These are phyloP conservation scores for Auriculariales sp. DNA, from an alignment of 768 basidiomycete genomes.

Conservation along the genomic window DNA sequence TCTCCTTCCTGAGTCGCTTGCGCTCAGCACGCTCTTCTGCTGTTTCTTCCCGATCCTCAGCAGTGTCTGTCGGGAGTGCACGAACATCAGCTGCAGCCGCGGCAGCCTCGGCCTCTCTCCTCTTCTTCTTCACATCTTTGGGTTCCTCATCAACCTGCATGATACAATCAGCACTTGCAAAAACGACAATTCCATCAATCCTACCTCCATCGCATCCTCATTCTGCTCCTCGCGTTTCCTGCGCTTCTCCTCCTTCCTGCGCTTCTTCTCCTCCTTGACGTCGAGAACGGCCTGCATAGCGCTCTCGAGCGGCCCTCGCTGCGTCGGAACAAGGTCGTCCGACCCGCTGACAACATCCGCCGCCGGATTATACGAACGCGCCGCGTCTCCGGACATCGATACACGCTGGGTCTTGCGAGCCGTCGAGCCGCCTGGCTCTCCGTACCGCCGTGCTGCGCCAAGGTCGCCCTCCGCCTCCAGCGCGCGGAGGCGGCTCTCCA, in stretches of 20 bases:
- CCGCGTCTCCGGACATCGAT: constrained; percentile 58
- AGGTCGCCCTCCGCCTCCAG: constrained; percentile 75
- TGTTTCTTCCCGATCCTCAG: constrained; percentile 41
- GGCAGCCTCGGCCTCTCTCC: constrained; percentile 33
- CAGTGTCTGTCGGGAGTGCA: constrained; percentile 21
- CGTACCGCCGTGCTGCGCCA: constrained; percentile 50
- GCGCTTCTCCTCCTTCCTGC: constrained; percentile 62
- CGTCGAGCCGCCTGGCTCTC: constrained; percentile 22
- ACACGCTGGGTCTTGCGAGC: constrained; percentile 65
- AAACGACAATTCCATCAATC: background rate
- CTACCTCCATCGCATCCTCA: constrained; percentile 29
- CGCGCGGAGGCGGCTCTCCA: constrained; percentile 83
- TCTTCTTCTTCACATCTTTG: constrained; percentile 29
- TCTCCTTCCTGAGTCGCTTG: constrained; percentile 65
- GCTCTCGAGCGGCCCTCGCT: constrained; percentile 61
- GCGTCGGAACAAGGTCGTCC: constrained; percentile 63
- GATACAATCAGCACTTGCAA: background rate
- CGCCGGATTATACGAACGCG: constrained; percentile 72
- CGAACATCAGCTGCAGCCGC: constrained; percentile 12
- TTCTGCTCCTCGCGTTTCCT: constrained; percentile 38
- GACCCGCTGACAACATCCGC: constrained; percentile 48
- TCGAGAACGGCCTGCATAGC: constrained; percentile 66
- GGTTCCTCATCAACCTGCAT: constrained; percentile 18
- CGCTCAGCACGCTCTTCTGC: constrained; percentile 50
- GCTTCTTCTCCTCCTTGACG: constrained; percentile 78